phyloP scores from a whole-genome alignment of 1,139 yeast species.

The Debaryomyces fabryi region DNA sequence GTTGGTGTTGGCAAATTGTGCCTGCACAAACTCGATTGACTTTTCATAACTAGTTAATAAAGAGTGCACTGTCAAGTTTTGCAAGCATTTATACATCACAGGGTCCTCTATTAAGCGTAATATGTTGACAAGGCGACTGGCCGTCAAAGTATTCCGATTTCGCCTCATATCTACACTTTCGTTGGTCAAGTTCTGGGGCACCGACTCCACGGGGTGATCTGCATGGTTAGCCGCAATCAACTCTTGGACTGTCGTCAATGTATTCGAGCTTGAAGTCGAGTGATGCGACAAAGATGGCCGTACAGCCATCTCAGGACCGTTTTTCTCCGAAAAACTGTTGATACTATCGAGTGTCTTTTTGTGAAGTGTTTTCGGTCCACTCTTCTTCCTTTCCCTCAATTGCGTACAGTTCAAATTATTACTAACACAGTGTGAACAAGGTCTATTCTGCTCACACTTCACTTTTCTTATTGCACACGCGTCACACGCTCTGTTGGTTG shows the following conservation, averaged over 20 bases:
- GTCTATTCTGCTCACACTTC: conserved; percentile 42
- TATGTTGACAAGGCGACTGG: conserved; percentile 25
- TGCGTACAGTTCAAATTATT: conserved; percentile 42
- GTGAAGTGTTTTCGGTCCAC: conserved; percentile 47
- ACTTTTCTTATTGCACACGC: conserved; percentile 50
- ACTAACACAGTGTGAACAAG: conserved; percentile 43
- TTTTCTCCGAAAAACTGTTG: conserved; percentile 24
- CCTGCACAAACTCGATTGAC: conserved; percentile 28
- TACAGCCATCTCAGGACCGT: neutral
- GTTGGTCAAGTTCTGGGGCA: conserved; percentile 16
- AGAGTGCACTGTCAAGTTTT: conserved; percentile 35
- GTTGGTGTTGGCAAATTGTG: conserved; percentile 22
- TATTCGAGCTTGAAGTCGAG: conserved; percentile 10
- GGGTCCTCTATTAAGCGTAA: conserved; percentile 28
- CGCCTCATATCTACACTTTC: neutral
- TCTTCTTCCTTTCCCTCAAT: conserved; percentile 41
- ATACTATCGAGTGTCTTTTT: conserved; percentile 42
- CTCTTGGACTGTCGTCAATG: conserved; percentile 7
- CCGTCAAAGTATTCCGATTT: conserved; percentile 16
- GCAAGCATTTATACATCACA: conserved; percentile 23
- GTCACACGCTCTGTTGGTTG: conserved; percentile 42
- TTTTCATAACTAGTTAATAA: conserved; percentile 27
- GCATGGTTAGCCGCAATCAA: conserved; percentile 6
- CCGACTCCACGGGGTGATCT: conserved; percentile 21
- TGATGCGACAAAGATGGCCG: conserved; percentile 7